phyloP scores from a whole-genome alignment of 1,139 yeast species.

The Pichia sp. region DNA sequence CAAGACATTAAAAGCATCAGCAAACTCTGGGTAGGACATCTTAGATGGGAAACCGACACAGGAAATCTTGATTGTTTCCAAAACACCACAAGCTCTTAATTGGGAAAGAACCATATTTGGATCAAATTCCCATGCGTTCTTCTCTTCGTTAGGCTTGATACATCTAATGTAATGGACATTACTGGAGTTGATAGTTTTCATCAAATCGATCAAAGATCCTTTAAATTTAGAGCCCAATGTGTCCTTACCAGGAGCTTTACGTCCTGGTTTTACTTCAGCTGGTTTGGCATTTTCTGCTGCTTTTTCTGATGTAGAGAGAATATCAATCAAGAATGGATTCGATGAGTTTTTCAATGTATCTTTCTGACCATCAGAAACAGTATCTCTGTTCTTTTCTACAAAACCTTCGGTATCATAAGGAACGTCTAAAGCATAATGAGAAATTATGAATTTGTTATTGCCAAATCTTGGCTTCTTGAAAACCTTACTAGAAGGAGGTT shows the following conservation, averaged over 20 bases:
- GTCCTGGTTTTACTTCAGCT: slow-evolving; percentile 35
- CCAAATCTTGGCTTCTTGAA: slow-evolving; percentile 96
- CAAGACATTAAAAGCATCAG: slow-evolving; percentile 79
- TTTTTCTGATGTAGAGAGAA: slow-evolving; percentile 62
- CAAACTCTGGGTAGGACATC: slow-evolving; percentile 94
- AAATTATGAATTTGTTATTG: slow-evolving; percentile 81
- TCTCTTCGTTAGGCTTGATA: slow-evolving; percentile 92
- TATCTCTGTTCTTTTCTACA: slow-evolving; percentile 94
- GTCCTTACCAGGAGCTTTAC: slow-evolving; percentile 66
- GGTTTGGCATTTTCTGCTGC: slow-evolving; percentile 50
- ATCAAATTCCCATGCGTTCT: slow-evolving; percentile 94
- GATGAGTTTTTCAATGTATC: slow-evolving; percentile 72
- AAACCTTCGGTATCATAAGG: slow-evolving; percentile 91
- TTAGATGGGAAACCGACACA: slow-evolving; percentile 98
- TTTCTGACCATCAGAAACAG: slow-evolving; percentile 92
- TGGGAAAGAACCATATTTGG: slow-evolving; percentile 94
- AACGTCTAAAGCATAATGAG: slow-evolving; percentile 94
- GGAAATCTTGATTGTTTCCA: slow-evolving; percentile 92
- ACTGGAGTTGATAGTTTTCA: slow-evolving; percentile 89
- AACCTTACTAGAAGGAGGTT: slow-evolving; percentile 70
- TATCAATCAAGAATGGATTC: slow-evolving; percentile 58
- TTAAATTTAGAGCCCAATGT: slow-evolving; percentile 94
- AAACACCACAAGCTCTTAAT: slow-evolving; percentile 96
- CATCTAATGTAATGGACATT: slow-evolving; percentile 96
- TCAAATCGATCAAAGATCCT: slow-evolving; percentile 83